phyloP scores from a whole-genome alignment of 73 alveolate species.

The Paramecium sonneborni region DNA sequence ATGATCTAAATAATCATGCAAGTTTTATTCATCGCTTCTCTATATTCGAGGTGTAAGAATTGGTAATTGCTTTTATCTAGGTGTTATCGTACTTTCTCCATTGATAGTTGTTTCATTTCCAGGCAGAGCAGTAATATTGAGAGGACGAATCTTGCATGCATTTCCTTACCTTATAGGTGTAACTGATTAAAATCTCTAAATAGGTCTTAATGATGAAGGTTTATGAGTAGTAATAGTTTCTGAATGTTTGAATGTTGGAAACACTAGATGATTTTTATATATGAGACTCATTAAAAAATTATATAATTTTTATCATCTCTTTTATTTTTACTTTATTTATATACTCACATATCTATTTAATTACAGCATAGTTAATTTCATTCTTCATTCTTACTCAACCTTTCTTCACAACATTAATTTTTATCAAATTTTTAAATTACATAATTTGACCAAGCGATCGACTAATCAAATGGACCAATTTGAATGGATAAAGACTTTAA shows the following conservation, averaged over 20 bases:
- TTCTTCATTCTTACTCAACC: neutral
- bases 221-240: neutral
- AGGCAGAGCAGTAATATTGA: conserved; percentile 26
- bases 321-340: neutral
- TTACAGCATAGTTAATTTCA: neutral
- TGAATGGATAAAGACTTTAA: neutral
- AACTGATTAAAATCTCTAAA: neutral
- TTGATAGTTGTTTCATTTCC: neutral
- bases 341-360: neutral
- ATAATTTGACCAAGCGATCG: neutral
- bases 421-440: neutral
- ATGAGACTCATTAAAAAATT: conserved; percentile 11
- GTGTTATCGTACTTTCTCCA: conserved; percentile 9
- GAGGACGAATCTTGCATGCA: neutral
- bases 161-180: neutral
- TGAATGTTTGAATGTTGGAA: conserved; percentile 3
- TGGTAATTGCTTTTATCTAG: conserved; percentile 2
- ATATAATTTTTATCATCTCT: neutral
- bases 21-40: conserved; percentile 12
- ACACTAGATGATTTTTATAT: conserved; percentile 23
- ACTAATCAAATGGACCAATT: too few relatives aligned
- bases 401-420: neutral
- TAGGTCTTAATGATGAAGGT: neutral
- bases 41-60: neutral
- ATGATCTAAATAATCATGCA: conserved; percentile 25